A percentile compares a stretch with the other conserved stretches of the same genome.
Conservation (phyloP, 1,284 basidiomycete genomes). For the Flammula alnicola region DNA sequence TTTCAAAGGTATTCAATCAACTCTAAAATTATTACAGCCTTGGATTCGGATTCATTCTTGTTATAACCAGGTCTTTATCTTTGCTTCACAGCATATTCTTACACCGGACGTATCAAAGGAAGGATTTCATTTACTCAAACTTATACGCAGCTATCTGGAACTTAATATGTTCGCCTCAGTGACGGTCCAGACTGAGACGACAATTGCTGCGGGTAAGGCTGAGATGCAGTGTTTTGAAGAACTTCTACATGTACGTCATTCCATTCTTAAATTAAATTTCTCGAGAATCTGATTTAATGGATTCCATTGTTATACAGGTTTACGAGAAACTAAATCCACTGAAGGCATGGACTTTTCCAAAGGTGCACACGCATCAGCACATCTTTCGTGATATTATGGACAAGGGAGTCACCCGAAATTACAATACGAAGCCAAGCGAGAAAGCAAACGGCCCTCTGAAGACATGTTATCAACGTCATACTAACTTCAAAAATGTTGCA, state of each 20-base stretch:
- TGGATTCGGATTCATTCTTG: too few relatives aligned
- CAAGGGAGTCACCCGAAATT: conserved; percentile 32
- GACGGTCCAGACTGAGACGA: conserved; percentile 17
- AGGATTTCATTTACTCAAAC: conserved; percentile 14
- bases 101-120: not conserved
- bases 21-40: too few relatives aligned
- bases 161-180: conserved; percentile 23
- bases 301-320: too few relatives aligned
- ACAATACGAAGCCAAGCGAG: conserved; percentile 31
- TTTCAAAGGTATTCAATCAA: conserved; percentile 15
- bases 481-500: conserved; percentile 34
- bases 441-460: conserved; percentile 30
- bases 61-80: conserved; percentile 13
- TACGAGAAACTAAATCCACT: conserved; percentile 42
- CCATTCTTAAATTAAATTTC: too few relatives aligned
- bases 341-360: conserved; percentile 37
- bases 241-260: conserved; percentile 25
- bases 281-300: too few relatives aligned
- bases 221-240: conserved; percentile 19
- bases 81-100: conserved; percentile 13
- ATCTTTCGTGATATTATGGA: conserved; percentile 28
- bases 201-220: conserved; percentile 12
- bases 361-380: conserved; percentile 22
- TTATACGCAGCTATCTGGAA: conserved; percentile 19
- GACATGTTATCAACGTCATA: conserved; percentile 25